Evolutionary conservation across 169 alveolate species (phyloP), one percentile per base, ranked within the genome.

Genomic region (Cryptosporidium parvum): DNA sequence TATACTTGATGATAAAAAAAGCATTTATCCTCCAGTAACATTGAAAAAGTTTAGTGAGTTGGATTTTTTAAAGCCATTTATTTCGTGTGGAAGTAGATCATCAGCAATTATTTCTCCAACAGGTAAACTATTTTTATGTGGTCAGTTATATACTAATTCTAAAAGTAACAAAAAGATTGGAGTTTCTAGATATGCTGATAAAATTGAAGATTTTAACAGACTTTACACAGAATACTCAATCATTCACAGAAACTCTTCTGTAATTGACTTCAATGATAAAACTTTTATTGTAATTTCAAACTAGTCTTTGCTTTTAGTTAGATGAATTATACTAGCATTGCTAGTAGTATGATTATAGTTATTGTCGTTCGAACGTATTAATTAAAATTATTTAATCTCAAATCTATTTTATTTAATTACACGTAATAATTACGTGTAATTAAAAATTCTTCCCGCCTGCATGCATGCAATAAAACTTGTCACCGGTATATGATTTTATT

Each of bases 101-200:
- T 80, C 89, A 26, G 89, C 69, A 42, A 80, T 80, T 6, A 65
- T 80, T 61, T 80, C 89, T 12, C 89, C 89, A 23, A 62, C 29
- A 12, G 89, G 89, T 8, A 80, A 80, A 65, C 56, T 80, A 21
- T 80, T 80, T 80, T 42, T 65, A n/a, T 80, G 89, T 62, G 89
- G 89, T 1, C 42, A 45, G 18, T n/a, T 67, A n/a, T 80, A 45
- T 80, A 35, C 21, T 7, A 65, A 80, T 48, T 65, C 72, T 14
- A 26, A 52, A n/a, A 2, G 14, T 10, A 80, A 39, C 53, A 73
- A 80, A 37, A 62, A 9, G 37, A 39, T 70, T 18, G 89, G 89
- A 21, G 62, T 80, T 39, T 80, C 89, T 10, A 80, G 42, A 80
- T 80, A 80, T 62, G 86, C 71, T n/a, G 86, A 52, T 10, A 42